Conservation (phyloP, 164 flowering plant genomes). For the Sextonia rubra region DNA sequence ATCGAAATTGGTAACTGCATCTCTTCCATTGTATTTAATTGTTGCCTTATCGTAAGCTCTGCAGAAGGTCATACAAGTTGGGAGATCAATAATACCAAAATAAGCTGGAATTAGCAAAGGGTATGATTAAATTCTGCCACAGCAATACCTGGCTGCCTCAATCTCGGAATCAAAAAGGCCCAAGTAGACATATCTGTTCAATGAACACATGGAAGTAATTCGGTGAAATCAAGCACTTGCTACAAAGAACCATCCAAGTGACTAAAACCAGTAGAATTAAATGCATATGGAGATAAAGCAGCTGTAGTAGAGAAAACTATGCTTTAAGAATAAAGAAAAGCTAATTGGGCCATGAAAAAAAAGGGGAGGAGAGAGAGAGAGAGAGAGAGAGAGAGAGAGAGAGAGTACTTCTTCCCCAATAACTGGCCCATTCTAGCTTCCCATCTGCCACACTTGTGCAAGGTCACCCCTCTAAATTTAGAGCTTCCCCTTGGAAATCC, state of each 20-base stretch:
- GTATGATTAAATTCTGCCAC: neutral
- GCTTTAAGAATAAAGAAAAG: neutral
- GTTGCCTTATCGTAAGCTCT: slow-evolving; percentile 99
- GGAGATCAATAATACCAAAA: neutral
- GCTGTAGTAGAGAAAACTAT: neutral
- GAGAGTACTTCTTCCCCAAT: slow-evolving; percentile 78
- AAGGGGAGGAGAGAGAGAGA: neutral
- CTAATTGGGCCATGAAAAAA: too few relatives aligned
- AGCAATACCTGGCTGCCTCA: slow-evolving; percentile 91
- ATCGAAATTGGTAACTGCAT: slow-evolving; percentile 96
- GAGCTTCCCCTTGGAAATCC: slow-evolving; percentile 97
- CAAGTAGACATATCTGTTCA: slow-evolving; percentile 76
- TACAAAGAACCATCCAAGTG: neutral
- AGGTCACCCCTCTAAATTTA: slow-evolving; percentile 90
- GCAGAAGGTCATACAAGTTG: neutral
- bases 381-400: neutral
- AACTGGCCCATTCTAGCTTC: slow-evolving; percentile 99
- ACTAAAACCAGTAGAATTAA: neutral
- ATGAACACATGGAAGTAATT: neutral
- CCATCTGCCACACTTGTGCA: slow-evolving; percentile 99
- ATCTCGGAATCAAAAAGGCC: slow-evolving; percentile 89
- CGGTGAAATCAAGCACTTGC: neutral
- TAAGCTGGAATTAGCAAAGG: neutral
- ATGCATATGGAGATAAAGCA: neutral
- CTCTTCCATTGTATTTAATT: slow-evolving; percentile 88